Percentiles rank a stretch among this genome's conserved stretches.
Evolutionary conservation across 495 filamentous ascomycete genomes (phyloP).

Genomic region (Terfezia claveryi): DNA sequence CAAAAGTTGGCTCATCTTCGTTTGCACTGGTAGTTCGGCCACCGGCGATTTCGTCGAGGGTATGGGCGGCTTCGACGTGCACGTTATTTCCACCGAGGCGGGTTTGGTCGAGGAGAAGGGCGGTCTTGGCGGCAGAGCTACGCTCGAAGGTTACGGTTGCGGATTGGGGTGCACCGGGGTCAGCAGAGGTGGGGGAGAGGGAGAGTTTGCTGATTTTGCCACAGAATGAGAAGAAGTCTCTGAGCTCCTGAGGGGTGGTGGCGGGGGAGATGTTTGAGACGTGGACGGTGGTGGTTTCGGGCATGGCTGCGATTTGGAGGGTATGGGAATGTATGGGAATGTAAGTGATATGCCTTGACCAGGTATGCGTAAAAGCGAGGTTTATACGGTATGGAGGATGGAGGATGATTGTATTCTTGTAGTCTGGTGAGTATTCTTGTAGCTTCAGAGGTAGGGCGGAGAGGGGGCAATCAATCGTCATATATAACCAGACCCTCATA

Average conservation of each 20-base stretch:
- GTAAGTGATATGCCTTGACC: too few species aligned
- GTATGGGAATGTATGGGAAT: too few species aligned
- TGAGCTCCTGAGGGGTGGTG: slow-evolving; percentile 74
- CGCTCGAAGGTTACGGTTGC: slow-evolving; percentile 92
- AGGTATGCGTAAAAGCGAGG: too few species aligned
- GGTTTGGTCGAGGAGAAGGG: slow-evolving; percentile 88
- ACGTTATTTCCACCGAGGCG: slow-evolving; percentile 67
- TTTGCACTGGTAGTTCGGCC: slow-evolving; percentile 24
- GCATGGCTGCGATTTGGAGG: too few species aligned
- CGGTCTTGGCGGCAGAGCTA: slow-evolving; percentile 83
- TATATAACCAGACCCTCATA: too few species aligned
- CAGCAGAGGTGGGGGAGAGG: slow-evolving; percentile 40
- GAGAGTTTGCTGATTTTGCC: slow-evolving; percentile 75
- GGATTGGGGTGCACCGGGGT: slow-evolving; percentile 40
- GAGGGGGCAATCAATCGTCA: too few species aligned
- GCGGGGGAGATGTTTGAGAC: slow-evolving; percentile 60
- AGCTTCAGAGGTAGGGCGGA: too few species aligned
- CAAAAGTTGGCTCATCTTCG: slow-evolving; percentile 23
- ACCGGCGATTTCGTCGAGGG: slow-evolving; percentile 41
- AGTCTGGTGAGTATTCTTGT: too few species aligned
- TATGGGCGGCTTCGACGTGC: slow-evolving; percentile 44
- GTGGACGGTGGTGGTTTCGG: slow-evolving; percentile 9
- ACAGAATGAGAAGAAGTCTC: slow-evolving; percentile 97
- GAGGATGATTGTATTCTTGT: too few species aligned
- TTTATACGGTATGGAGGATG: too few species aligned